phyloP scores from a whole-genome alignment of 495 filamentous ascomycete genomes.

The Podospora anserina region DNA sequence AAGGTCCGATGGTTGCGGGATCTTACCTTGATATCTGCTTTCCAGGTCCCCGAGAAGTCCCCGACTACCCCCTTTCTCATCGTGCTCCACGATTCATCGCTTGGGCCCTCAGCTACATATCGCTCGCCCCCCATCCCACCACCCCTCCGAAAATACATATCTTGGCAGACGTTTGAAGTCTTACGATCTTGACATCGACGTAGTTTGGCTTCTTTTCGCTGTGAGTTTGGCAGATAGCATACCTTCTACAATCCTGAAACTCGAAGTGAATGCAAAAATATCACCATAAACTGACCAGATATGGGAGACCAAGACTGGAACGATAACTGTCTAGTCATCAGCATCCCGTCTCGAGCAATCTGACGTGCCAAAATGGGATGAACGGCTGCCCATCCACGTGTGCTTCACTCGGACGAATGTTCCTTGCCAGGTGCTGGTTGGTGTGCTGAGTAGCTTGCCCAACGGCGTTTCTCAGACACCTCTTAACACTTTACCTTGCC shows the following conservation, averaged over 20 bases:
- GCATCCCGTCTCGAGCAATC: not conserved
- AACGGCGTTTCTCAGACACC: not conserved
- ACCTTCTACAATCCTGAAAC: not conserved
- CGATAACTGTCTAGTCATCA: not conserved
- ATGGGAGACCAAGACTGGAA: too few relatives aligned
- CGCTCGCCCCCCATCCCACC: not conserved
- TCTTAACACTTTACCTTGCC: not conserved
- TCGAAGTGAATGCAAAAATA: not conserved
- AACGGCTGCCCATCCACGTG: not conserved
- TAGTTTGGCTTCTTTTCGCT: not conserved
- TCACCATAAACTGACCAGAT: too few relatives aligned
- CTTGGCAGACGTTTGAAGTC: not conserved
- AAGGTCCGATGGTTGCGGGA: not conserved
- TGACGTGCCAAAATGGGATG: not conserved
- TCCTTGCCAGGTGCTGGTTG: not conserved
- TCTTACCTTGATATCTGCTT: not conserved
- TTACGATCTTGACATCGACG: not conserved
- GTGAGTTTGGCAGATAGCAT: not conserved
- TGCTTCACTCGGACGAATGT: not conserved
- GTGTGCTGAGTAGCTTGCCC: not conserved
- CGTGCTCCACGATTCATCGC: too few relatives aligned
- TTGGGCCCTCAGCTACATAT: not conserved
- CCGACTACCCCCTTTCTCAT: not conserved
- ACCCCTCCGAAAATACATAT: not conserved
- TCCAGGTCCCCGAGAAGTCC: not conserved